phyloP scores from a whole-genome alignment of 2,329 filamentous ascomycete species.

The Tolypocladium endophyticum region DNA sequence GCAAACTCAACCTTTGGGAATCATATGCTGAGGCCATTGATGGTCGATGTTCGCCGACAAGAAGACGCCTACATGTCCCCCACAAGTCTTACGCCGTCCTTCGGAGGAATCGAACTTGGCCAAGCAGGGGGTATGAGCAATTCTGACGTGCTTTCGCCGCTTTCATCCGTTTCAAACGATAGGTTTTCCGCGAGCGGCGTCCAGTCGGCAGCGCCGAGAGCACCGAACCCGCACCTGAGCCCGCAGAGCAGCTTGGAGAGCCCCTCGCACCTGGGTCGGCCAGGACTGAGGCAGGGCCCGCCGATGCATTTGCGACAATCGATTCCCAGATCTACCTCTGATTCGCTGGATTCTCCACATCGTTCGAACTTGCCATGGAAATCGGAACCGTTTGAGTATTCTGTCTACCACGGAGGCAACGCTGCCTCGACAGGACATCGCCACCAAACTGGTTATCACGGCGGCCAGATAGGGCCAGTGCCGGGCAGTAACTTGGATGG shows the following conservation, averaged over 20 bases:
- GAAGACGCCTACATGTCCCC: conserved; percentile 59
- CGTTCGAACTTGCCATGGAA: conserved; percentile 55
- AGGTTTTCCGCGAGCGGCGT: conserved; percentile 26
- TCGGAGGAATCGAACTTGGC: conserved; percentile 56
- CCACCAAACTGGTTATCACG: conserved; percentile 39
- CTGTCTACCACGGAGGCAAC: conserved; percentile 35
- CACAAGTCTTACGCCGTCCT: conserved; percentile 55
- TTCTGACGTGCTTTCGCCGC: conserved; percentile 46
- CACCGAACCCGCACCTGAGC: conserved; percentile 33
- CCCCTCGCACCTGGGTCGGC: conserved; percentile 28
- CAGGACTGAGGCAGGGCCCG: conserved; percentile 41
- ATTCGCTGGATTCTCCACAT: conserved; percentile 47
- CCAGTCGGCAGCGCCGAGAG: conserved; percentile 33
- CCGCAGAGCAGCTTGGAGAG: not conserved
- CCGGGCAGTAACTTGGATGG: conserved; percentile 26
- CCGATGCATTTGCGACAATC: conserved; percentile 49
- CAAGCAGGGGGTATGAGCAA: conserved; percentile 37
- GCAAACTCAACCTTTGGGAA: conserved; percentile 40
- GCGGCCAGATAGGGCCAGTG: conserved; percentile 28
- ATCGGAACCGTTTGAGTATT: conserved; percentile 47
- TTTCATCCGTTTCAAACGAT: conserved; percentile 43
- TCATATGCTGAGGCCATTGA: conserved; percentile 56
- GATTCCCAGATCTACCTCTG: conserved; percentile 44
- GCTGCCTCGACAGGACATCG: conserved; percentile 34
- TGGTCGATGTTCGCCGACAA: conserved; percentile 56